Base-by-base conservation (phyloP, 257 asterid genomes). In the Capsicum pubescens region DNA sequence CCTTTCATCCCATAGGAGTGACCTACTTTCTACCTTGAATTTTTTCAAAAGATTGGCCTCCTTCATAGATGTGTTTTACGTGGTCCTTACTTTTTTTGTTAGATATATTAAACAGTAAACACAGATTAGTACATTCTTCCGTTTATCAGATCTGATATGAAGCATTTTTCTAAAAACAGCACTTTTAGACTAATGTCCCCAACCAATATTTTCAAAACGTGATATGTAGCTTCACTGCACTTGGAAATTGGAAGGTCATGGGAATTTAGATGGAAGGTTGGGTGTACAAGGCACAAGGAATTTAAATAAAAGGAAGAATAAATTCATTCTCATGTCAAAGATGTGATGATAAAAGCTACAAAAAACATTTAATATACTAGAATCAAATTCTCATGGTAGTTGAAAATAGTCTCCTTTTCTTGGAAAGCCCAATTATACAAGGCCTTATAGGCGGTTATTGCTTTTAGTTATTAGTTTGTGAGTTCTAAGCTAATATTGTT, bases 361-460 rank as follows among this genome's bases (percentile, higher is more conserved):
- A 68, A 39, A 68, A 14, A 19, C 36, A n/a, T n/a, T 68, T 39
- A 15, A 68, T 68, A 9, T 68, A 15, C 77, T 68, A 42, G 52
- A 68, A 68, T 26, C 54, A 68, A 67, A 39, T 39, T 68, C 26
- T 68, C 77, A 68, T 68, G 54, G 77, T 39, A 7, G 54, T 68
- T 68, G n/a, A 12, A 19, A 68, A 15, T 68, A 68, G 77, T 36
- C 26, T 68, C 54, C 13, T 39, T 68, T 39, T 32, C 72, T 26
- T 32, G n/a, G 72, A 66, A 66, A 32, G 46, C 17, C 14, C 5
- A 1, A 46, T 12, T 11, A 12, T 14, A 21, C 69, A 66, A 13
- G 74, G 74, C 74, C 48, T 67, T 66, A 0, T 56, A 12, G 59
- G 59, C 59, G 8, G 59, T 55, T 12, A 55, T 32, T 66, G 46